Evolutionary conservation across 2,329 filamentous ascomycete species (phyloP).

Genomic region (Sclerotiophoma versabilis): DNA sequence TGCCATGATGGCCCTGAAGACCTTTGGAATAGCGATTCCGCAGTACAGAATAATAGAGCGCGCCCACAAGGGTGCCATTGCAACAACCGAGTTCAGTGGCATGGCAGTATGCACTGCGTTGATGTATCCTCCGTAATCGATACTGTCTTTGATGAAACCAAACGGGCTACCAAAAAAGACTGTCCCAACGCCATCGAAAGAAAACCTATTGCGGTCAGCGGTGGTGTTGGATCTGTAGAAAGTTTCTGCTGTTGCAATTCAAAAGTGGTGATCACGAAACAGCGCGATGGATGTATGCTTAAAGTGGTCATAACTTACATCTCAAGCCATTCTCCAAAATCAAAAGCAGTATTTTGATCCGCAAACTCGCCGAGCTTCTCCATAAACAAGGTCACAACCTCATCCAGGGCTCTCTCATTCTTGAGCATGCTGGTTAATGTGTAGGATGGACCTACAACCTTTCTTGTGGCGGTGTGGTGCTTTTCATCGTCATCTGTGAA

Average conservation of each 20-base stretch:
- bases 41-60: slow-evolving; percentile 14
- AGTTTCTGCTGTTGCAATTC: no score
- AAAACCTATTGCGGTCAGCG: slow-evolving; percentile 12
- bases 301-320: slow-evolving; percentile 35
- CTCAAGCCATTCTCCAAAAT: slow-evolving; percentile 30
- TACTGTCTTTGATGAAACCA: slow-evolving; percentile 29
- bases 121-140: slow-evolving; percentile 31
- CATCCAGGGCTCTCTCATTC: slow-evolving; percentile 21
- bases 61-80: slow-evolving; percentile 19
- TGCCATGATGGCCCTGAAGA: slow-evolving; percentile 32
- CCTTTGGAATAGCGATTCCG: slow-evolving; percentile 25
- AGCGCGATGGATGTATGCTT: not conserved
- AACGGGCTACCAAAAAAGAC: slow-evolving; percentile 35
- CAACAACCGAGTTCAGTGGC: slow-evolving; percentile 25
- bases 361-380: slow-evolving; percentile 24
- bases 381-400: slow-evolving; percentile 16
- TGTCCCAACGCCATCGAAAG: slow-evolving; percentile 20
- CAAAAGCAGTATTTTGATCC: slow-evolving; percentile 17
- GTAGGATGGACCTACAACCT: slow-evolving; percentile 5
- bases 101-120: slow-evolving; percentile 45
- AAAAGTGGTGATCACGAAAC: not conserved
- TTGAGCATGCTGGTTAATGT: slow-evolving; percentile 22
- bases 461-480: slow-evolving; percentile 6
- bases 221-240: slow-evolving; percentile 15
- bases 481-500: slow-evolving; percentile 17